These are phyloP conservation scores for Lasiosphaeris hirsuta DNA, from an alignment of 495 filamentous ascomycete genomes.

Conservation along the genomic window DNA sequence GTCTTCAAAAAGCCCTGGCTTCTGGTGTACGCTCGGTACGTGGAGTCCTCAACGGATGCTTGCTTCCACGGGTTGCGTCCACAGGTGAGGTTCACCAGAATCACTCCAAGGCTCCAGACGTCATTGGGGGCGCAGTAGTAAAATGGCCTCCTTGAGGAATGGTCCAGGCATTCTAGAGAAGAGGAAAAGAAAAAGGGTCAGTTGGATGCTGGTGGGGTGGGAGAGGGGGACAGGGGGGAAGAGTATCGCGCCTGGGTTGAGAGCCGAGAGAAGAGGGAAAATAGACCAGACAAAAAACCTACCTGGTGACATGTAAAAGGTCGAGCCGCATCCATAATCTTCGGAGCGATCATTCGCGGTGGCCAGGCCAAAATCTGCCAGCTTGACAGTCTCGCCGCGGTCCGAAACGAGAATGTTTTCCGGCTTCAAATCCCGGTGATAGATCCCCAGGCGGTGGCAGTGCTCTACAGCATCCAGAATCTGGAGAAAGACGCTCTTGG, in stretches of 20 bases:
- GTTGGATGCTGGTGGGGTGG: conserved; percentile 20
- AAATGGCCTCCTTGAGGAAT: conserved; percentile 71
- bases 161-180: conserved; percentile 84
- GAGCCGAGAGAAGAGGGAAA: conserved; percentile 7
- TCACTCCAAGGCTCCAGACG: conserved; percentile 95
- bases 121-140: conserved; percentile 95
- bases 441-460: conserved; percentile 91
- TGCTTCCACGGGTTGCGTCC: conserved; percentile 99
- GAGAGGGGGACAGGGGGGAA: background rate
- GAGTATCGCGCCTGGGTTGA: background rate
- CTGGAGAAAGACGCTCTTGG: conserved; percentile 87
- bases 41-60: conserved; percentile 87
- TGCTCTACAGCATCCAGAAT: conserved; percentile 96
- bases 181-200: conserved; percentile 25
- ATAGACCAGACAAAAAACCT: conserved; percentile 36
- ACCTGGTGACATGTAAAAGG: conserved; percentile 99
- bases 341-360: conserved; percentile 78
- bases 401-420: conserved; percentile 96
- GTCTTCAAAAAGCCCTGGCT: conserved; percentile 85
- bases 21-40: conserved; percentile 86
- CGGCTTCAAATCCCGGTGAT: conserved; percentile 96
- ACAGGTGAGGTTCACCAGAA: conserved; percentile 95
- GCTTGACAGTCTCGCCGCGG: conserved; percentile 81
- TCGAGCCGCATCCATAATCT: conserved; percentile 97
- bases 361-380: conserved; percentile 96